These are phyloP conservation scores for Xylariaceae sp. DNA, from an alignment of 2,329 filamentous ascomycete species.

Conservation along the genomic window DNA sequence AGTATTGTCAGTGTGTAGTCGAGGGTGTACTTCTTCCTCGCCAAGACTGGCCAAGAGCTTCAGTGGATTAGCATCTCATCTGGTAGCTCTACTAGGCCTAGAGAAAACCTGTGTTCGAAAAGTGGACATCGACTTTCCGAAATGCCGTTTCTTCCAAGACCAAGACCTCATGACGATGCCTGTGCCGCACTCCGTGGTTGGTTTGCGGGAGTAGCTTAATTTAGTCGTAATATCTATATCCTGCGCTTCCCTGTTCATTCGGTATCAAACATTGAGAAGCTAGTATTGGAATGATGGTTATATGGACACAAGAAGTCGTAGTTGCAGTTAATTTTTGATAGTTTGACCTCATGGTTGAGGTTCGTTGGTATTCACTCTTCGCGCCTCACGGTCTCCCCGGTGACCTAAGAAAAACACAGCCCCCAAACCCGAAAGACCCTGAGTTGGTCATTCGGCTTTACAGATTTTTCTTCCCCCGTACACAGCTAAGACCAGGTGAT, in stretches of 20 bases:
- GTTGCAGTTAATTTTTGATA: too few species aligned
- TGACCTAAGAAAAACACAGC: constrained; percentile 11
- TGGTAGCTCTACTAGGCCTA: too few species aligned
- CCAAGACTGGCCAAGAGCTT: not conserved
- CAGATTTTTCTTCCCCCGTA: constrained; percentile 5
- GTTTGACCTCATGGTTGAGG: constrained; percentile 3
- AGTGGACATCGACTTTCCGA: constrained; percentile 4
- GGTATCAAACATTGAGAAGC: too few species aligned
- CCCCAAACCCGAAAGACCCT: constrained; percentile 8
- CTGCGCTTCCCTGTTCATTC: too few species aligned
- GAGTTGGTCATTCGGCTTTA: constrained; percentile 21
- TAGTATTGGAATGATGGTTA: too few species aligned
- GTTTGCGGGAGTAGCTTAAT: too few species aligned
- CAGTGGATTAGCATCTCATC: not conserved
- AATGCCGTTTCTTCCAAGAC: not conserved
- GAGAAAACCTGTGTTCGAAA: constrained; percentile 3
- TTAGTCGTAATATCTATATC: too few species aligned
- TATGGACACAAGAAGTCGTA: too few species aligned
- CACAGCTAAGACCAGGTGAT: constrained; percentile 22
- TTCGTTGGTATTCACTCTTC: too few species aligned
- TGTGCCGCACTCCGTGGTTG: too few species aligned
- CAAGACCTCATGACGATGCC: not conserved
- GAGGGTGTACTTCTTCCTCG: too few species aligned
- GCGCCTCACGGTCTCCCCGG: constrained; percentile 20
- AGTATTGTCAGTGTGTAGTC: not conserved